Base-by-base conservation (phyloP, 2,329 filamentous ascomycete genomes). In the Ophiocordyceps sinensis region DNA sequence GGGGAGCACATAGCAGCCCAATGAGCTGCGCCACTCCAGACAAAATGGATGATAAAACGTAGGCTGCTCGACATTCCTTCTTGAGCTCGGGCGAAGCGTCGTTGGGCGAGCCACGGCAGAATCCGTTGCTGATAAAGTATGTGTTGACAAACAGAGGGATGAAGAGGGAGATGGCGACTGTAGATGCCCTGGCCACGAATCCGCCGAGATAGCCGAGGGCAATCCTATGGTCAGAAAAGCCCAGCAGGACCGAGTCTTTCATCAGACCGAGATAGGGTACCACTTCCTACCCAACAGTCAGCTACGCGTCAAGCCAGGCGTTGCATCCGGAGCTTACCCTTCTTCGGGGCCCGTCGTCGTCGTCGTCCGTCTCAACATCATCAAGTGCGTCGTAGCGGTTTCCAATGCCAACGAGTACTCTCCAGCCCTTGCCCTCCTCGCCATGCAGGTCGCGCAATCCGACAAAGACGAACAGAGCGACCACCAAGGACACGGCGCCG, bases 101-200 rank as follows among this genome's bases (percentile, higher is more conserved):
- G 47, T 75, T 67, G 1, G 77, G 77, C 0, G 71, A 73, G 14
- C 75, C 75, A 34, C 77, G 71, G 63, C 91, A 96, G 49, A 84
- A 81, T 3, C 86, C 88, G 41, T 82, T 81, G 38, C 69, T 67
- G 47, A 89, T 83, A 60, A 89, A 96, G 60, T 85, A 94, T 21
- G 85, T 80, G 57, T 96, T 96, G 51, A 95, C 78, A 55, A 84
- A 93, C 2, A 98, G 73, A 1, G 91, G 91, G 41, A 98, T 83
- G 63, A 96, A 98, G 6, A 96, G 74, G 1, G 86, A 93, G 48
- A 98, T 94, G 40, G 85, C 89, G 5, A 98, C 91, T 0, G 87
- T 94, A 1, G 88, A 95, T 8, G 91, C 88, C 42, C 91, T 79
- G 10, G 88, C 89, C 3, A 98, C 89, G 53, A 96, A 95, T 2